phyloP scores from a whole-genome alignment of 495 filamentous ascomycete genomes.

The Penicillium flavigenum region DNA sequence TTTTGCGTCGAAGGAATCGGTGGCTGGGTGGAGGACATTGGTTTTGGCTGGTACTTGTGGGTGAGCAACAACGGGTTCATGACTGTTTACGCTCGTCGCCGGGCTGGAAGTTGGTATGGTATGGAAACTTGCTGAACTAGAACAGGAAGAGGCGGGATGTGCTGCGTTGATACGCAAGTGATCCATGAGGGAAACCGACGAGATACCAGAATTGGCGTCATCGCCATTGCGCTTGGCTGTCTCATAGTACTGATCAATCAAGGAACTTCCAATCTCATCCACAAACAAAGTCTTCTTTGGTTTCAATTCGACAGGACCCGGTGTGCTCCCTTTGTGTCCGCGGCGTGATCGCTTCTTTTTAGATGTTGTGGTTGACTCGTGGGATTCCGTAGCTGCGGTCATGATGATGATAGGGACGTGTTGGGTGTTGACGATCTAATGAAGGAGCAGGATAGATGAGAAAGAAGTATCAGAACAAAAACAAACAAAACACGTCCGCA shows the following conservation, averaged over 20 bases:
- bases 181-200: constrained; percentile 20
- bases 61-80: constrained; percentile 3
- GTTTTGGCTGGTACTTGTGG: neutral
- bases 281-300: constrained; percentile 22
- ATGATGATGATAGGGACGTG: neutral
- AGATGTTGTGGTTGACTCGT: neutral
- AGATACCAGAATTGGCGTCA: neutral
- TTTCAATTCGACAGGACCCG: constrained; percentile 4
- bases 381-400: neutral
- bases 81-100: constrained; percentile 19
- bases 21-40: neutral
- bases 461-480: neutral
- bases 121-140: constrained; percentile 19
- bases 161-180: constrained; percentile 19
- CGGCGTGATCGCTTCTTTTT: constrained; percentile 22
- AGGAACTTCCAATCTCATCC: constrained; percentile 25
- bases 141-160: constrained; percentile 10
- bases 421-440: neutral
- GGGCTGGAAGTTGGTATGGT: constrained; percentile 15
- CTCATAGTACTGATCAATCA: constrained; percentile 25
- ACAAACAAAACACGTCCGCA: neutral
- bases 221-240: constrained; percentile 4
- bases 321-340: constrained; percentile 13
- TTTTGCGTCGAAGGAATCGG: neutral
- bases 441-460: neutral